phyloP scores from a whole-genome alignment of 768 basidiomycete genomes.

The Trametopsis cervina region DNA sequence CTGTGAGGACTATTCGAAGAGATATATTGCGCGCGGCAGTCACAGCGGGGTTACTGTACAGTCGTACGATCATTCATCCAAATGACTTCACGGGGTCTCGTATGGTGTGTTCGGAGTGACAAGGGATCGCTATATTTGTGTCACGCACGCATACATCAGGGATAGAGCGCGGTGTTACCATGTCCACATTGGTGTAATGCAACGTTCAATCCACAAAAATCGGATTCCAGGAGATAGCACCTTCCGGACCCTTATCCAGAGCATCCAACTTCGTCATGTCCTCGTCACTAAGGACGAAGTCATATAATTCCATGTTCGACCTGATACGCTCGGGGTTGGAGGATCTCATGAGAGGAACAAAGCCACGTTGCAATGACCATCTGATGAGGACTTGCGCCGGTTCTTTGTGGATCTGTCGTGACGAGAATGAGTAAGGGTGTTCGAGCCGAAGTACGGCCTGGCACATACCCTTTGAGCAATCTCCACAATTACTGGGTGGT shows the following conservation, averaged over 20 bases:
- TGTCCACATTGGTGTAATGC: too few species aligned
- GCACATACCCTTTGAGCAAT: slow-evolving; percentile 65
- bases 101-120: too few species aligned
- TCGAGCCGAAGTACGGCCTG: too few species aligned
- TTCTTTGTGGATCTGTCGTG: slow-evolving; percentile 51
- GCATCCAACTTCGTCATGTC: slow-evolving; percentile 63
- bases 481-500: slow-evolving; percentile 44
- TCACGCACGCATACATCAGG: too few species aligned
- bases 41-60: too few species aligned
- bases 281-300: slow-evolving; percentile 59
- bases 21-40: too few species aligned
- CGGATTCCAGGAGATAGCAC: slow-evolving; percentile 83
- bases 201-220: slow-evolving; percentile 35
- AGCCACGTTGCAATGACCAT: slow-evolving; percentile 84
- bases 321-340: slow-evolving; percentile 61
- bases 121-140: too few species aligned
- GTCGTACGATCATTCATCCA: too few species aligned
- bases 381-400: slow-evolving; percentile 79
- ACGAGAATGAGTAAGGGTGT: too few species aligned
- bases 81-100: too few species aligned
- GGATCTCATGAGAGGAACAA: slow-evolving; percentile 79
- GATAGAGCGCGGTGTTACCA: too few species aligned
- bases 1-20: too few species aligned
- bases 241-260: slow-evolving; percentile 66
- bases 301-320: slow-evolving; percentile 68